Percentiles rank a stretch among this genome's conserved stretches.
These are phyloP conservation scores for Ceriops zippeliana DNA, from an alignment of 345 rosid species.

Conservation along the genomic window DNA sequence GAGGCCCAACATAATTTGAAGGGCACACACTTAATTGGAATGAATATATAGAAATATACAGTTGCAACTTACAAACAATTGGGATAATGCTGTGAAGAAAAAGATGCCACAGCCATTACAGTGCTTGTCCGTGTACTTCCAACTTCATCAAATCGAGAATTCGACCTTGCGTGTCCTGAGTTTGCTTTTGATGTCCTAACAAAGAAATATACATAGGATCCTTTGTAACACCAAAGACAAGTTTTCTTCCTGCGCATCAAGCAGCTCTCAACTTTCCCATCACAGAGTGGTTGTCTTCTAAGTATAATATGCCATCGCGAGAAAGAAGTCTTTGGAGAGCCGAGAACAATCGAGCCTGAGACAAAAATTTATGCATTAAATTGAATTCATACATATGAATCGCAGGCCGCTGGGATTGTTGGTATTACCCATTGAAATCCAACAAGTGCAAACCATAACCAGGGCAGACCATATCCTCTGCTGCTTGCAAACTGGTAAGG, in stretches of 20 bases:
- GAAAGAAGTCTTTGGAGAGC: slow-evolving; percentile 25
- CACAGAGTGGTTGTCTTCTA: slow-evolving; percentile 30
- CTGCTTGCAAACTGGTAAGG: slow-evolving; percentile 16
- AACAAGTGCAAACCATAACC: slow-evolving; percentile 31
- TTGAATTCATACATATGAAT: neutral
- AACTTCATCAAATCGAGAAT: neutral
- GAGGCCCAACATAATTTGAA: neutral
- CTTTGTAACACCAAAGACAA: neutral
- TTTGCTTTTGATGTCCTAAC: neutral
- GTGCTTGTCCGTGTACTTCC: too few species aligned
- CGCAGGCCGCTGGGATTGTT: neutral
- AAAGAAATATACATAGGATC: neutral
- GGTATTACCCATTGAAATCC: slow-evolving; percentile 29
- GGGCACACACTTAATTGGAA: neutral
- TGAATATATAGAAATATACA: neutral
- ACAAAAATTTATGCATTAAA: neutral
- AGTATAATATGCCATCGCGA: slow-evolving; percentile 35
- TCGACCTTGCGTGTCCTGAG: neutral
- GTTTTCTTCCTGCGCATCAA: neutral
- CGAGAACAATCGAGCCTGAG: slow-evolving; percentile 22
- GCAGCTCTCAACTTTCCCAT: slow-evolving; percentile 33
- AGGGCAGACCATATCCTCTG: slow-evolving; percentile 25
- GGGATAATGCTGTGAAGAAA: neutral
- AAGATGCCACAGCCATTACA: neutral
- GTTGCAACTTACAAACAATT: slow-evolving; percentile 1